Evolutionary conservation across 1,139 yeast genomes (phyloP).

Genomic region (Nadsonia starkeyi-henricii): DNA sequence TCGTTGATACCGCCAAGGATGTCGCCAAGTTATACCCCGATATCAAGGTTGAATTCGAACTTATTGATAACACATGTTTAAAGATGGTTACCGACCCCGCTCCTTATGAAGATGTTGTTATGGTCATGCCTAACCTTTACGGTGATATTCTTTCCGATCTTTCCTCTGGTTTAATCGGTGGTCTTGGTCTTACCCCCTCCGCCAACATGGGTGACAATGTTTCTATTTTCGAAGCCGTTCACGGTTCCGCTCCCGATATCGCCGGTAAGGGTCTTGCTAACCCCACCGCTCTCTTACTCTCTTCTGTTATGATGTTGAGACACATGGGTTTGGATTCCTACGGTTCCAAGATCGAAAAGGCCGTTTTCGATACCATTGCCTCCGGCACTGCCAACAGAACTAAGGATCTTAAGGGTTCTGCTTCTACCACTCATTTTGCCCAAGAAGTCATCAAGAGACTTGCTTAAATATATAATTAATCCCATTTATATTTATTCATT

Average conservation of each 20-base stretch:
- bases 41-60: constrained; percentile 65
- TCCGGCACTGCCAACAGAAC: constrained; percentile 91
- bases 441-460: constrained; percentile 56
- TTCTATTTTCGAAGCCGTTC: constrained; percentile 97
- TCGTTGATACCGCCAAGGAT: constrained; percentile 82
- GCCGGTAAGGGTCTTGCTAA: constrained; percentile 97
- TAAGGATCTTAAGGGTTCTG: constrained; percentile 88
- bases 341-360: constrained; percentile 75
- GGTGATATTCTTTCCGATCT: constrained; percentile 96
- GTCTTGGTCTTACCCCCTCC: constrained; percentile 95
- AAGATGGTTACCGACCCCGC: constrained; percentile 81
- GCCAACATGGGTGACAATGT: constrained; percentile 98
- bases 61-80: constrained; percentile 90
- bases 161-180: constrained; percentile 95
- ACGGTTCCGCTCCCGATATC: constrained; percentile 97
- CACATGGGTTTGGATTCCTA: constrained; percentile 80
- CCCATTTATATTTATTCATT: no score
- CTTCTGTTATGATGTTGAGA: constrained; percentile 97
- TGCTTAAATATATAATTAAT: constrained; percentile 1
- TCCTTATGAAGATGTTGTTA: constrained; percentile 69
- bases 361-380: constrained; percentile 86
- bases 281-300: constrained; percentile 92
- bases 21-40: constrained; percentile 87
- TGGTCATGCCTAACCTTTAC: constrained; percentile 98
- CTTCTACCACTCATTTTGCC: constrained; percentile 80